These are phyloP conservation scores for Avena sativa DNA, from an alignment of 176 grass and related monocot species.

Conservation along the genomic window DNA sequence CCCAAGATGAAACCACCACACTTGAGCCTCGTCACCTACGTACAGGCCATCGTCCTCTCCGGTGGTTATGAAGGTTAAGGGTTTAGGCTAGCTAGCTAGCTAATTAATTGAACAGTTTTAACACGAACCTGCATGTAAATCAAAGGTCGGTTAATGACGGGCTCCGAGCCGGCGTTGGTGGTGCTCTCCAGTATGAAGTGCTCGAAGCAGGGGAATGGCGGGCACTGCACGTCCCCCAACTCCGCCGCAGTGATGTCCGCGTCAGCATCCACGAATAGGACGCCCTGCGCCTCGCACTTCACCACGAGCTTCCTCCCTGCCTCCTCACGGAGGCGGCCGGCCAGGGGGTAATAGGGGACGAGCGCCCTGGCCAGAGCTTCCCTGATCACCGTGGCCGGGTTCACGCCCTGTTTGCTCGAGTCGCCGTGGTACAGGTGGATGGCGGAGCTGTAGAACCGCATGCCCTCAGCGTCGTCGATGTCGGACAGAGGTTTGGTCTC, in stretches of 20 bases:
- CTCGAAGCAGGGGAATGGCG: constrained; percentile 64
- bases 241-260: constrained; percentile 55
- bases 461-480: constrained; percentile 61
- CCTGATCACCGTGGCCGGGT: constrained; percentile 53
- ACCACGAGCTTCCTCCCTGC: constrained; percentile 52
- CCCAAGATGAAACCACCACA: background rate
- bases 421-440: constrained; percentile 49
- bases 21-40: background rate
- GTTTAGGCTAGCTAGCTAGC: no score
- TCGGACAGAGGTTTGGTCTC: constrained; percentile 64
- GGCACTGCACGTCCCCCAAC: constrained; percentile 50
- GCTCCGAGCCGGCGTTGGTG: constrained; percentile 29
- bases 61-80: no score
- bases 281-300: constrained; percentile 59
- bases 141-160: constrained; percentile 45
- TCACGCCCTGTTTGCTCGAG: constrained; percentile 31
- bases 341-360: constrained; percentile 68
- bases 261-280: constrained; percentile 65
- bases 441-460: constrained; percentile 53
- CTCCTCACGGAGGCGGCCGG: constrained; percentile 57
- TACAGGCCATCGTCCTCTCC: no score
- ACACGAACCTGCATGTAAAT: constrained; percentile 44
- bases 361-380: constrained; percentile 58
- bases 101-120: no score
- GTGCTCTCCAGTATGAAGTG: constrained; percentile 42